Evolutionary conservation across 257 asterid genomes (phyloP).

Genomic region (Parsonsia alboflavescens): DNA sequence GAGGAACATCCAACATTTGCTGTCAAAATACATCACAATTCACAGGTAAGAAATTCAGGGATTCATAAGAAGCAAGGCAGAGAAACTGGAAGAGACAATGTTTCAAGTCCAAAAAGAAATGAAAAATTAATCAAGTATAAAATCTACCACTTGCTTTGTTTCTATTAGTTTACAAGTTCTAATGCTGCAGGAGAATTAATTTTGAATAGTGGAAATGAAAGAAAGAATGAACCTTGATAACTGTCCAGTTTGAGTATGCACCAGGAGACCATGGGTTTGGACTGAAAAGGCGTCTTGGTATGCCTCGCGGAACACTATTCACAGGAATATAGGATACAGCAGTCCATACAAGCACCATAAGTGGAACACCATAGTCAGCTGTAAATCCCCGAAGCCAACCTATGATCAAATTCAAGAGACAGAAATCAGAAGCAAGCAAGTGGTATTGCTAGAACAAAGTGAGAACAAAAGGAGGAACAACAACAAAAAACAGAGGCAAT

Average conservation of each 20-base stretch:
- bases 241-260: slow-evolving; percentile 93
- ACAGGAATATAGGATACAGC: slow-evolving; percentile 78
- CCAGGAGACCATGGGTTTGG: slow-evolving; percentile 99
- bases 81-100: background rate
- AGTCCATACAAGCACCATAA: slow-evolving; percentile 93
- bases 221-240: slow-evolving; percentile 57
- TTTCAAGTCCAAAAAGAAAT: background rate
- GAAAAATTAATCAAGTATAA: background rate
- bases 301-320: slow-evolving; percentile 67
- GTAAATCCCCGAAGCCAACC: slow-evolving; percentile 88
- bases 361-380: slow-evolving; percentile 96
- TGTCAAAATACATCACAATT: slow-evolving; percentile 27
- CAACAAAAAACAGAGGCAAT: background rate
- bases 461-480: background rate
- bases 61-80: slow-evolving; percentile 4
- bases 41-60: background rate
- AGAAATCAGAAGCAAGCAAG: slow-evolving; percentile 13
- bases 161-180: background rate
- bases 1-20: slow-evolving; percentile 92
- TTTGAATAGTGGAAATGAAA: background rate
- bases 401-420: slow-evolving; percentile 25
- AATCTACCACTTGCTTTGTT: background rate
- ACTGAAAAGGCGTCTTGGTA: slow-evolving; percentile 89
- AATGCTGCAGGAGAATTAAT: background rate
- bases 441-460: background rate